A percentile compares a stretch with the other conserved stretches of the same genome.
Conservation (phyloP, 176 grass and related monocot genomes). For the Avena atlantica region DNA sequence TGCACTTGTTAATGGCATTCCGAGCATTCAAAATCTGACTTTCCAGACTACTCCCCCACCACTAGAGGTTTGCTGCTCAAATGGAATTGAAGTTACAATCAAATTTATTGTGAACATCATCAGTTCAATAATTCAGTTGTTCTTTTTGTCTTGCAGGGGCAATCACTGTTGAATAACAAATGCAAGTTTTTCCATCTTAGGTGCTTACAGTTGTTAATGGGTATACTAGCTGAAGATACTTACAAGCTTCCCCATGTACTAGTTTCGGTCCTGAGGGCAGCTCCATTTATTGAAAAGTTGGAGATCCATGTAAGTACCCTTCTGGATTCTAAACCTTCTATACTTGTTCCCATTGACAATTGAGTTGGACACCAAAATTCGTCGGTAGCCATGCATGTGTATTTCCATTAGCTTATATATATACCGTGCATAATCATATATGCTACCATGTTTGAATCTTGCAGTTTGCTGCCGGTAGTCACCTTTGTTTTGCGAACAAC, state of each 20-base stretch:
- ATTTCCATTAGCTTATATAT: too few relatives aligned
- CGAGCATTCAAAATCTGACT: neutral
- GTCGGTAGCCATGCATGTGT: too few relatives aligned
- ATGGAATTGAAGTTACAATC: neutral
- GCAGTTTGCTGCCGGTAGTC: too few relatives aligned
- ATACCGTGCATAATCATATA: too few relatives aligned
- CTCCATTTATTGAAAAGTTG: conserved; percentile 20
- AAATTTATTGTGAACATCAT: neutral
- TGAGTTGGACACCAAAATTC: too few relatives aligned
- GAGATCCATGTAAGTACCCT: neutral
- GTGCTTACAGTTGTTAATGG: neutral
- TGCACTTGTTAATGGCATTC: conserved; percentile 21
- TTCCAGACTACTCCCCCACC: neutral
- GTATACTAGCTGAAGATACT: neutral
- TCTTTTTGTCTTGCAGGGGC: conserved; percentile 7
- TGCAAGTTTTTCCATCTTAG: conserved; percentile 14
- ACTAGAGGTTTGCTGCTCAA: neutral
- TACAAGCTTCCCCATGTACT: neutral
- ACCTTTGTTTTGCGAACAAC: too few relatives aligned
- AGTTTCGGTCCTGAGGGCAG: neutral
- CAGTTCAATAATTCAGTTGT: neutral
- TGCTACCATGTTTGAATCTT: too few relatives aligned
- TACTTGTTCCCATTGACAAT: too few relatives aligned
- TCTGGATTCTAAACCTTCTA: too few relatives aligned
- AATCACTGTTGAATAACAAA: neutral